Base-by-base conservation (phyloP, 352 stramenopile genomes). In the Phytophthora foliorum region DNA sequence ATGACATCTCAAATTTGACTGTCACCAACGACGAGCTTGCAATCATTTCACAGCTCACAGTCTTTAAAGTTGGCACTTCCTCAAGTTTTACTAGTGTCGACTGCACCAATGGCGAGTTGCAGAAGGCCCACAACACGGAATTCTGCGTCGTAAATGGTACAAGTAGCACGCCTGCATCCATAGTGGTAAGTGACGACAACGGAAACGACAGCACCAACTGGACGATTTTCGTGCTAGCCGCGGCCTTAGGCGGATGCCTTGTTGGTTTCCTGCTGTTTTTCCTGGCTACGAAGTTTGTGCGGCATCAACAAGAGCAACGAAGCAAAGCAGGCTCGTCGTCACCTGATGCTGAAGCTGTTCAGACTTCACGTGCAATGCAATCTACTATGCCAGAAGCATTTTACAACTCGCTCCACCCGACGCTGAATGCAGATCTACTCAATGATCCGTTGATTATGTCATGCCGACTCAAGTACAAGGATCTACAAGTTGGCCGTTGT, bases 121-220 rank as follows among this genome's bases (percentile, higher is more conserved):
- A 71, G 29, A 42, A 66, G 1, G 21, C 67, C 9, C 75, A 85
- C 32, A 72, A 66, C 41, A 58, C 66, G 14, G 58, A 68, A 3
- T 82, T 88, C 34, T 88, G 80, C 31, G 77, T 88, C 32, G 44
- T 84, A 6, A 80, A 79, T 27, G 48, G 36, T 10, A 75, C 57
- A 24, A 57, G 29, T 22, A 70, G 31, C 27, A 68, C 48, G 25
- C 48, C 65, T 34, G 50, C 63, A 34, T 21, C 79, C 29, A 25
- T 67, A 6, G 48, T 68, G 44, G 50, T 63, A 24, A 55, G 42
- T 32, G 45, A 58, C 27, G 34, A 42, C 24, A 60, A 17, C 29
- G 27, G 16, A 29, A 53, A 53, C 7, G 32, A 63, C 34, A 45
- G n/a, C 17, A 77, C 55, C 16, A 80, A 75, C 9, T 82, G 71